Conservation (phyloP, 2,329 filamentous ascomycete species). For the Fusarium robinianum region DNA sequence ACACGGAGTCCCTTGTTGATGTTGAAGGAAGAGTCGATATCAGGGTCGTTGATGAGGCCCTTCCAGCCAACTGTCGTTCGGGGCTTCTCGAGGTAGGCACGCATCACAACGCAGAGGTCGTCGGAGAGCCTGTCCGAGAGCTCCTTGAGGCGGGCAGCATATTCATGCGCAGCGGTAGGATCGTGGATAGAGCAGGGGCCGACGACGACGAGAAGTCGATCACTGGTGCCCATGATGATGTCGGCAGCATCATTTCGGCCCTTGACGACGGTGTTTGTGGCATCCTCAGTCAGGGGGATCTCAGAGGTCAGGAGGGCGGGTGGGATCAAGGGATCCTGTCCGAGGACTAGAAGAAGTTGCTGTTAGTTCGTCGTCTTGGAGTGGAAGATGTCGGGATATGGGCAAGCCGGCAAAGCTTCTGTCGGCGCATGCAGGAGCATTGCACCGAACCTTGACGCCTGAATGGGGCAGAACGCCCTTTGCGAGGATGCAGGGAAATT, state of each 20-base stretch:
- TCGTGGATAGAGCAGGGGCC: conserved; percentile 98
- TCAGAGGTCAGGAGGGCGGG: conserved; percentile 86
- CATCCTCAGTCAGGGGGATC: conserved; percentile 70
- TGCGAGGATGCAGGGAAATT: no score
- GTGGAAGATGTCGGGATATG: background rate
- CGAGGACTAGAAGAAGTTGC: conserved; percentile 67
- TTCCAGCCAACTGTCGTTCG: conserved; percentile 99
- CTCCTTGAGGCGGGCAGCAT: conserved; percentile 76
- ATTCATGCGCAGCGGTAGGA: conserved; percentile 84
- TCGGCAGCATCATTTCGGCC: conserved; percentile 70
- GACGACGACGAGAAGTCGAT: conserved; percentile 91
- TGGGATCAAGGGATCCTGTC: conserved; percentile 91
- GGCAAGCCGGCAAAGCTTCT: background rate
- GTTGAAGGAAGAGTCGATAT: conserved; percentile 95
- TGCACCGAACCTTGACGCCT: no score
- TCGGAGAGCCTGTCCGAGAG: conserved; percentile 78
- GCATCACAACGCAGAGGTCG: conserved; percentile 94
- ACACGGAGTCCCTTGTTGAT: conserved; percentile 98
- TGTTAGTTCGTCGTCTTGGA: conserved; percentile 24
- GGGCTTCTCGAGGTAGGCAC: conserved; percentile 98
- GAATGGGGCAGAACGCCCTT: no score
- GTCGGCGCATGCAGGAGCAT: no score
- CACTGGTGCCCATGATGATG: conserved; percentile 77
- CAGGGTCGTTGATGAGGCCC: conserved; percentile 97
- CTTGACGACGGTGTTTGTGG: conserved; percentile 70